phyloP scores from a whole-genome alignment of 805 yeast species.

The Scheffersomyces amazonensis region DNA sequence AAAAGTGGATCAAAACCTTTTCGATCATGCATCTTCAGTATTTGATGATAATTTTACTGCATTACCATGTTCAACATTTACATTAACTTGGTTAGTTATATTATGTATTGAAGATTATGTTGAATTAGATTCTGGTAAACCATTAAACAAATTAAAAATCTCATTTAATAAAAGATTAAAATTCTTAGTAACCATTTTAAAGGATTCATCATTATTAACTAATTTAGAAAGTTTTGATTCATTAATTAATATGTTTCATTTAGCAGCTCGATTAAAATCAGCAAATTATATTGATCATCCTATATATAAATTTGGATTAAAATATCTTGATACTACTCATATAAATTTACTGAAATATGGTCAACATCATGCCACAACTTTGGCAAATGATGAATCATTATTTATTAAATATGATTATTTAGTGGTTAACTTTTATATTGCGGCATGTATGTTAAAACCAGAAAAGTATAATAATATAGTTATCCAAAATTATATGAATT shows the following conservation, averaged over 20 bases:
- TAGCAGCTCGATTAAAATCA: conserved; percentile 28
- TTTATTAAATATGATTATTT: conserved; percentile 18
- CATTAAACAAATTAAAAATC: conserved; percentile 25
- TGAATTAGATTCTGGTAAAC: conserved; percentile 24
- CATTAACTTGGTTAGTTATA: conserved; percentile 31
- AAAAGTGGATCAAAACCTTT: conserved; percentile 22
- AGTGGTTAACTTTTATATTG: conserved; percentile 25
- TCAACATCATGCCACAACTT: conserved; percentile 9
- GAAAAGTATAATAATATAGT: conserved; percentile 24
- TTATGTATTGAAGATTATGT: conserved; percentile 33
- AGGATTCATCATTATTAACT: conserved; percentile 22
- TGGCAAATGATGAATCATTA: conserved; percentile 10
- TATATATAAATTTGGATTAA: conserved; percentile 24
- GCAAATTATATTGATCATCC: conserved; percentile 18
- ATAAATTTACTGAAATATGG: conserved; percentile 16
- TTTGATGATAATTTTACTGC: conserved; percentile 23
- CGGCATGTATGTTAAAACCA: conserved; percentile 35
- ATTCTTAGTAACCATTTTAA: conserved; percentile 24
- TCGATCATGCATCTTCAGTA: conserved; percentile 26
- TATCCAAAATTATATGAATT: conserved; percentile 17
- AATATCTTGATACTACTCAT: conserved; percentile 30
- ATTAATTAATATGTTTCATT: conserved; percentile 30
- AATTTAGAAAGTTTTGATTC: conserved; percentile 34
- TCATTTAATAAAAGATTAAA: conserved; percentile 36
- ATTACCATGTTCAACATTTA: conserved; percentile 14